Conservation (phyloP, 169 alveolate species). For the Plasmodium vinckei region DNA sequence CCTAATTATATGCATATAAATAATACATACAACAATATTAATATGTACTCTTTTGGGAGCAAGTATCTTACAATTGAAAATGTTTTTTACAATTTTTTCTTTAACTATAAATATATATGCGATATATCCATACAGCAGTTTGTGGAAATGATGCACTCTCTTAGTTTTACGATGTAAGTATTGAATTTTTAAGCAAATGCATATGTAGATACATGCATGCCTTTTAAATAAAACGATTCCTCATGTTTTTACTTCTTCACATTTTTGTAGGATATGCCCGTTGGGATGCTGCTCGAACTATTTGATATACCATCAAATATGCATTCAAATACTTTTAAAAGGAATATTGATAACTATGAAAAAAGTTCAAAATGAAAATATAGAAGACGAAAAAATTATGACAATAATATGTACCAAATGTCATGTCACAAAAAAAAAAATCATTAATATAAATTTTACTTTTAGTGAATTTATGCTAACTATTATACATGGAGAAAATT, state of each 20-base stretch:
- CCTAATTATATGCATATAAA: constrained; percentile 54
- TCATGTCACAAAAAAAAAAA: constrained; percentile 14
- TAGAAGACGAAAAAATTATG: constrained; percentile 20
- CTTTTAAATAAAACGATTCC: neutral
- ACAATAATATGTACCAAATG: constrained; percentile 50
- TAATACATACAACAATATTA: constrained; percentile 40
- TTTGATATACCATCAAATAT: constrained; percentile 55
- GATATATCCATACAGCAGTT: constrained; percentile 45
- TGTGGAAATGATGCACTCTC: constrained; percentile 32
- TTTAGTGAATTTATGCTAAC: constrained; percentile 42
- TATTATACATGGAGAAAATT: constrained; percentile 47
- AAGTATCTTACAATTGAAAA: constrained; percentile 5
- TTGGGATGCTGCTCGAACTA: constrained; percentile 42
- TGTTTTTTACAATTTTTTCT: constrained; percentile 58
- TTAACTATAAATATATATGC: constrained; percentile 48
- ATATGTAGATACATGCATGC: neutral
- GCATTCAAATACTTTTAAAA: constrained; percentile 57
- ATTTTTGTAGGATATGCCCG: constrained; percentile 43
- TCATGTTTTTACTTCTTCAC: neutral
- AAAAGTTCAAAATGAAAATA: constrained; percentile 21
- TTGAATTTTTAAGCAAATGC: neutral
- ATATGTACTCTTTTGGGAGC: constrained; percentile 41
- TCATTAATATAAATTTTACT: constrained; percentile 21
- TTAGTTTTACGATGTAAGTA: constrained; percentile 40
- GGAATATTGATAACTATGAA: constrained; percentile 30